Percentiles rank a stretch among this genome's conserved stretches.
Conservation (phyloP, 2,329 filamentous ascomycete species). For the Bipolaris oryzae region DNA sequence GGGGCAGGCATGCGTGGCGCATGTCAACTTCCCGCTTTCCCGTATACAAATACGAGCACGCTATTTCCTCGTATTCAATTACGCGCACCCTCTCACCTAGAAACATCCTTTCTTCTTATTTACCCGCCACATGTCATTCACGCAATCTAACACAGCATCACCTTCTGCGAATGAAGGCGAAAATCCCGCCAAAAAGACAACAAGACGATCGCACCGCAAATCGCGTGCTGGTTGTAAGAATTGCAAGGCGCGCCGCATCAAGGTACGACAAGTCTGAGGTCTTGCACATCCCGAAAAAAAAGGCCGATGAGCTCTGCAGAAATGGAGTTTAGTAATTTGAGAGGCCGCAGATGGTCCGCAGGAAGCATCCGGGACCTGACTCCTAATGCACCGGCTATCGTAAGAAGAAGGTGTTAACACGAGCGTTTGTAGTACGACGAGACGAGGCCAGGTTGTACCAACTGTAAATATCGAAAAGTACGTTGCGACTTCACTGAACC, state of each 20-base stretch:
- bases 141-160: background rate
- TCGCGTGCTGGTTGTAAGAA: conserved; percentile 37
- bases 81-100: background rate
- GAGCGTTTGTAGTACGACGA: conserved; percentile 34
- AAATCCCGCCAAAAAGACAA: background rate
- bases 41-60: background rate
- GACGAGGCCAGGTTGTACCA: conserved; percentile 31
- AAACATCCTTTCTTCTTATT: background rate
- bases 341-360: background rate
- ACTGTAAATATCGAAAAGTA: conserved; percentile 32
- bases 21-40: background rate
- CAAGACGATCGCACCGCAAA: conserved; percentile 28
- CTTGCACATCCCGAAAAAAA: background rate
- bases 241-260: conserved; percentile 37
- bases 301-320: background rate
- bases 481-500: conserved; percentile 27
- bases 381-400: background rate
- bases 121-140: background rate
- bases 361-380: background rate
- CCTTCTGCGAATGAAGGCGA: background rate
- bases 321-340: background rate
- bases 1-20: background rate
- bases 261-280: conserved; percentile 21
- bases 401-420: background rate
- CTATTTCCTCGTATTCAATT: background rate